These are phyloP conservation scores for Pseudogymnoascus sp. DNA, from an alignment of 2,329 filamentous ascomycete species.

Conservation along the genomic window DNA sequence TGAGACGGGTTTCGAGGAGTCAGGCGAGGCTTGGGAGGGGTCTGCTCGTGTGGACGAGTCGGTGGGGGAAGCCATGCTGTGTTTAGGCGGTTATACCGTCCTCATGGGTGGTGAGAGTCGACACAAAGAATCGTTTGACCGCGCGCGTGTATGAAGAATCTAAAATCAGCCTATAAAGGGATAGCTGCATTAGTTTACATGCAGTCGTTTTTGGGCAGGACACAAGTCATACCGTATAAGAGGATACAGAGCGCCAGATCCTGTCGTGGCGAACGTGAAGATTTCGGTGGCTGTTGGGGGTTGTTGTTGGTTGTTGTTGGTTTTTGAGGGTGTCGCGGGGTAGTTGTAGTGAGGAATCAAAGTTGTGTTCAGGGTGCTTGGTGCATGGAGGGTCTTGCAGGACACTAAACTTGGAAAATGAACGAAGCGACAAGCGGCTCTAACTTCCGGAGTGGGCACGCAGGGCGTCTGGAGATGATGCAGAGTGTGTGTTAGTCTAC, in stretches of 20 bases:
- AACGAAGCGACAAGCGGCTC: neutral
- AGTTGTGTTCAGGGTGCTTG: neutral
- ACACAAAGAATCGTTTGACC: neutral
- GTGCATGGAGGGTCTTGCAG: neutral
- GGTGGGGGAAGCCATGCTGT: neutral
- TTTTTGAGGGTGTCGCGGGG: constrained; percentile 2
- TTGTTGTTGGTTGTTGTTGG: neutral
- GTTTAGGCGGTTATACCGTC: neutral
- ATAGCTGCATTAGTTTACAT: neutral
- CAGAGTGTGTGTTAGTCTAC: neutral
- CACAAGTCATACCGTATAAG: neutral
- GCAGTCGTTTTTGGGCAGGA: neutral
- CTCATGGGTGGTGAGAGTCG: neutral
- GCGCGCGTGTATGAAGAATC: neutral
- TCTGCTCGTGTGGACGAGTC: neutral
- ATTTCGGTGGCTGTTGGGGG: neutral
- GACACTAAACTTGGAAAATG: neutral
- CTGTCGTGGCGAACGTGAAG: neutral
- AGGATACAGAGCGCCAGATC: neutral
- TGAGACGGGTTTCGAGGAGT: neutral
- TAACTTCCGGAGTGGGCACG: neutral
- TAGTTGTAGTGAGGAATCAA: neutral
- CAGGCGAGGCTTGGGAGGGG: neutral
- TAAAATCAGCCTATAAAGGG: neutral
- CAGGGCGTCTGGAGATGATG: neutral